phyloP scores from a whole-genome alignment of 2,329 filamentous ascomycete species.

The Aspergillus cejpii region DNA sequence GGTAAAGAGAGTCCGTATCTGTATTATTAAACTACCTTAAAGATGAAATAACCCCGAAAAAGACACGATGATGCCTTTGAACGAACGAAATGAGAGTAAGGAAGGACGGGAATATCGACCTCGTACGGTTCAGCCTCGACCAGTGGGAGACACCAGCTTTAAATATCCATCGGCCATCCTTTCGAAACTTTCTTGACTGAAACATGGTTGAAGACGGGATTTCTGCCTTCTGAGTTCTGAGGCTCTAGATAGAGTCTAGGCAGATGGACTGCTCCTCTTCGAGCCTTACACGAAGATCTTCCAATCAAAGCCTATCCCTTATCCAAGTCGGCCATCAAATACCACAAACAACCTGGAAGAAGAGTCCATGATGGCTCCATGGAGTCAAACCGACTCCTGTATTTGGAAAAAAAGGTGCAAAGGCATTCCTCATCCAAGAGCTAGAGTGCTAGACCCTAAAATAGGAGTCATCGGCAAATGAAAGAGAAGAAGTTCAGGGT shows the following conservation, averaged over 20 bases:
- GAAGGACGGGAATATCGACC: background rate
- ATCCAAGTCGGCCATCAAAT: background rate
- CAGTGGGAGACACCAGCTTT: background rate
- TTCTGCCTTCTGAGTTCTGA: no score
- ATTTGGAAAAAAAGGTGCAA: background rate
- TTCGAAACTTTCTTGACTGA: background rate
- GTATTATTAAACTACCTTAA: background rate
- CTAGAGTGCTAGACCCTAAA: background rate
- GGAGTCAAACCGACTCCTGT: background rate
- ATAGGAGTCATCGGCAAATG: background rate
- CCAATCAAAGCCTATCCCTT: background rate
- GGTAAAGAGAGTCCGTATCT: background rate
- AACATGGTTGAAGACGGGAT: background rate
- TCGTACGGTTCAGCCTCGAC: background rate
- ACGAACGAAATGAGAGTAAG: background rate
- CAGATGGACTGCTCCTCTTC: background rate
- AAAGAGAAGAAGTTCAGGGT: background rate
- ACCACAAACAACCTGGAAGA: background rate
- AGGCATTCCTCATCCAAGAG: no score
- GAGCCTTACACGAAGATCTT: background rate
- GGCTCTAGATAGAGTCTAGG: background rate
- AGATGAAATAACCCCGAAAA: background rate
- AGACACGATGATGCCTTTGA: background rate
- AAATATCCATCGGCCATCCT: background rate
- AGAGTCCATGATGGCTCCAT: background rate